Base-by-base conservation (phyloP, 768 basidiomycete species). In the Termitomyces titanicus region DNA sequence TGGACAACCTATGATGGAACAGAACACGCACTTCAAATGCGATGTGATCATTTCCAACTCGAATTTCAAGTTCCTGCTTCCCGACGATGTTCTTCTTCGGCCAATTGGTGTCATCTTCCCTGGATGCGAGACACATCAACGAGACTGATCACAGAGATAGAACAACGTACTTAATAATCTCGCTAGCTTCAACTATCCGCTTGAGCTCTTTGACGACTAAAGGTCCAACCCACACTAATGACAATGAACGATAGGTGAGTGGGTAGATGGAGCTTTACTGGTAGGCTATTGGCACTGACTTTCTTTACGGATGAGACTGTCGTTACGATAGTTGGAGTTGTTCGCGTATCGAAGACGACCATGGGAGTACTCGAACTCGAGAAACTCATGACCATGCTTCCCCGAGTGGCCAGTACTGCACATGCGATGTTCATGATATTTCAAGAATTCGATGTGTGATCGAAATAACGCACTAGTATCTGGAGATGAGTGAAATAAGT, bases 71-170 rank as follows among this genome's bases (percentile, higher is more conserved):
- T 71, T 98, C 96, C 69, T 99, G 96, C 74, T 96, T 94, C 47
- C 96, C 96, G 22, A 97, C 94, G 31, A 98, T 94, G 70, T 96
- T 95, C 78, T 96, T 97, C 75, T 98, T 96, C 5, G 96, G 96
- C 96, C 96, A 99, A 64, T 93, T 90, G 0, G 86, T 81, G 74
- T 99, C 96, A 68, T 99, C 97, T 81, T 99, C 96, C 76, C 95
- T 98, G n/a, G 37, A 38, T n/a, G 72, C 37, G 25, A 35, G 24
- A n/a, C 12, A 10, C 24, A 51, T 37, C 25, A 50, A 17, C 37
- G n/a, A 48, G 39, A 31, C 17, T 31, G 10, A 9, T 40, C 15
- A 0, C 33, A 22, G 50, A 43, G 34, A 5, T 10, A 12, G 27
- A 22, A n/a, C 37, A n/a, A 64, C 84, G 58, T 58, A 95, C 95